Percentiles rank a stretch among this genome's conserved stretches.
phyloP scores from a whole-genome alignment of 139 green algal genomes.

The Parachlorella kessleri region DNA sequence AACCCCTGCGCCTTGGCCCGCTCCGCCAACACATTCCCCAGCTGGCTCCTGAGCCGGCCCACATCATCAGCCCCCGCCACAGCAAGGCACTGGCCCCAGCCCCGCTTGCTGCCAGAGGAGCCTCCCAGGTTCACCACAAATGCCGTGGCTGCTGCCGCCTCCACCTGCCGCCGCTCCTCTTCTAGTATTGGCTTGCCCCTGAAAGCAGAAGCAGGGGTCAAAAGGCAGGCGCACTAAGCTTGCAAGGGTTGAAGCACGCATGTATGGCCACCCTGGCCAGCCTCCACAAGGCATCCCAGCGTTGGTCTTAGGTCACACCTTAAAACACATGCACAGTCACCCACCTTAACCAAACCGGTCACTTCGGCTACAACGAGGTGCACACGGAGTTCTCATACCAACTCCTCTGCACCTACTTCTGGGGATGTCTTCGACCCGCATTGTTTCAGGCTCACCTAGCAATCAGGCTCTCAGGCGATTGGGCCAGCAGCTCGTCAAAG shows the following conservation, averaged over 20 bases:
- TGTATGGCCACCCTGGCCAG: too few relatives aligned
- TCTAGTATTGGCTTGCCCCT: constrained; percentile 21
- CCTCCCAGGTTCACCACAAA: constrained; percentile 47
- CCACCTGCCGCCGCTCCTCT: constrained; percentile 25
- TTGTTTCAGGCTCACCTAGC: too few relatives aligned
- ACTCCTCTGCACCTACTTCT: neutral
- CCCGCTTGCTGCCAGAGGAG: neutral
- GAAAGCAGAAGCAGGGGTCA: too few relatives aligned
- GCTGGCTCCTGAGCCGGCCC: constrained; percentile 36
- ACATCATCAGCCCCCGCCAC: constrained; percentile 21
- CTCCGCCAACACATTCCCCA: constrained; percentile 61
- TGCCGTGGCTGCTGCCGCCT: constrained; percentile 14
- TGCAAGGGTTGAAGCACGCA: too few relatives aligned
- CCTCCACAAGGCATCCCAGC: too few relatives aligned
- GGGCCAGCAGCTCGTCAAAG: constrained; percentile 50
- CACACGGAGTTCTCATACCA: neutral
- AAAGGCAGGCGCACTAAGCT: too few relatives aligned
- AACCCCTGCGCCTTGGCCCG: constrained; percentile 26
- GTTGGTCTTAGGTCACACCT: too few relatives aligned
- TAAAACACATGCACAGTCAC: too few relatives aligned
- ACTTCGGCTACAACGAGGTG: too few relatives aligned
- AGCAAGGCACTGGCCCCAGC: constrained; percentile 47
- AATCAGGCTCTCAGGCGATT: constrained; percentile 9
- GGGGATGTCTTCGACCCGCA: too few relatives aligned
- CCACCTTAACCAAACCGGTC: too few relatives aligned